phyloP scores from a whole-genome alignment of 768 basidiomycete genomes.

The Podaxis rugospora region DNA sequence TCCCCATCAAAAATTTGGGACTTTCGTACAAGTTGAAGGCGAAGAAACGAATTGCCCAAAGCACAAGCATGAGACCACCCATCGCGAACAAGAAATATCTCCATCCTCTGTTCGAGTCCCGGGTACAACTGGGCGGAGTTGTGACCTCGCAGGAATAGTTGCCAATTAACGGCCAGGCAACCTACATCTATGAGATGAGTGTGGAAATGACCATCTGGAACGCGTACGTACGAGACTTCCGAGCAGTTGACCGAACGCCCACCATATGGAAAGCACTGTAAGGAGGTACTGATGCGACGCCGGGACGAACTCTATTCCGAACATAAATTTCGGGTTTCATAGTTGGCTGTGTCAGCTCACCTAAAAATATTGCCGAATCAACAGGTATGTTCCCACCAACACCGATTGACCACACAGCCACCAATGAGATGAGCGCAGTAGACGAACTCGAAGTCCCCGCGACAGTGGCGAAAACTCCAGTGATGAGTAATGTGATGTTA shows the following conservation, averaged over 20 bases:
- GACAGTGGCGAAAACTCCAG: slow-evolving; percentile 58
- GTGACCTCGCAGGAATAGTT: slow-evolving; percentile 55
- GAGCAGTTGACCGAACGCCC: slow-evolving; percentile 72
- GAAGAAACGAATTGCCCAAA: slow-evolving; percentile 48
- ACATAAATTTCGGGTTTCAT: not conserved
- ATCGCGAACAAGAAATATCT: slow-evolving; percentile 70
- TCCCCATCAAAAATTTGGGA: slow-evolving; percentile 73
- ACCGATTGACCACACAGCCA: slow-evolving; percentile 58
- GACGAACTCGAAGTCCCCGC: slow-evolving; percentile 57
- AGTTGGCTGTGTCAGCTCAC: slow-evolving; percentile 23
- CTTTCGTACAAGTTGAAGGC: slow-evolving; percentile 67
- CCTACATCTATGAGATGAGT: slow-evolving; percentile 22
- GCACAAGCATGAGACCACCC: slow-evolving; percentile 64
- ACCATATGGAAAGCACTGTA: slow-evolving; percentile 74
- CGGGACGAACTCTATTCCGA: slow-evolving; percentile 56
- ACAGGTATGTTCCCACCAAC: slow-evolving; percentile 70
- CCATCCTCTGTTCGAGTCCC: slow-evolving; percentile 64
- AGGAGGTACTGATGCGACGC: slow-evolving; percentile 72
- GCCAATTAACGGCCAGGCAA: slow-evolving; percentile 73
- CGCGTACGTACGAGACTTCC: slow-evolving; percentile 35
- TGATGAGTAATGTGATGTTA: slow-evolving; percentile 65
- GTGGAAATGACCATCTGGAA: not conserved
- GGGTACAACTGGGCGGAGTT: slow-evolving; percentile 31
- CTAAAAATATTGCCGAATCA: slow-evolving; percentile 73
- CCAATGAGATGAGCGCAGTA: slow-evolving; percentile 43